Percentiles rank a stretch among this genome's conserved stretches.
phyloP scores from a whole-genome alignment of 331 rosid genomes.

The Spiraea crenata region DNA sequence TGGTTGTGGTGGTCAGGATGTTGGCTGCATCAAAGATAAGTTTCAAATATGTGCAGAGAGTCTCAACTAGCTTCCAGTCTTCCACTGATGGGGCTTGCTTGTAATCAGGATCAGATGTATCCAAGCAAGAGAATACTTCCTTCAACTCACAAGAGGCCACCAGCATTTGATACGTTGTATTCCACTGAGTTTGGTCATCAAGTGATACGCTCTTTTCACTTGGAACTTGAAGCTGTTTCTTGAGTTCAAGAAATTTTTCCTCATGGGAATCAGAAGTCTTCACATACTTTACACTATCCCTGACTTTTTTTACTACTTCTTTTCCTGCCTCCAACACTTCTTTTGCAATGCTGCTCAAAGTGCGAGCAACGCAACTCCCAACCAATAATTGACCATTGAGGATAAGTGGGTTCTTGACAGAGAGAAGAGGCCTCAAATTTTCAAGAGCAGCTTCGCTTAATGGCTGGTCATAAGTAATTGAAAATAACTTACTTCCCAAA shows the following conservation, averaged over 20 bases:
- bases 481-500: conserved; percentile 75
- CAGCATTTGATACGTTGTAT: conserved; percentile 88
- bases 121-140: conserved; percentile 87
- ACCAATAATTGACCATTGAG: conserved; percentile 74
- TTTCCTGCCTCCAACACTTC: conserved; percentile 55
- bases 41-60: conserved; percentile 64
- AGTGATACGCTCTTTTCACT: conserved; percentile 66
- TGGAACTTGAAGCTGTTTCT: conserved; percentile 87
- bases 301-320: conserved; percentile 54
- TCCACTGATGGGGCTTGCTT: conserved; percentile 69
- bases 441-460: conserved; percentile 53
- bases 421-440: conserved; percentile 72
- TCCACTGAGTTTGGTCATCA: conserved; percentile 84
- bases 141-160: conserved; percentile 74
- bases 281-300: conserved; percentile 82
- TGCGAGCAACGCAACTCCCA: conserved; percentile 75
- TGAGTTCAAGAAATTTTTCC: conserved; percentile 77
- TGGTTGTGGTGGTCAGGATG: conserved; percentile 56
- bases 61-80: conserved; percentile 85
- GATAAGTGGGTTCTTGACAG: conserved; percentile 73
- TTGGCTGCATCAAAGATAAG: conserved; percentile 73
- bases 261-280: conserved; percentile 85
- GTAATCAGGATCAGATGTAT: conserved; percentile 83
- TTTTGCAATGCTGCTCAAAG: conserved; percentile 62
- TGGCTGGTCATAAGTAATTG: conserved; percentile 57